Percentiles rank a stretch among this genome's conserved stretches.
Evolutionary conservation across 257 asterid genomes (phyloP).

Genomic region (Gentiana dahurica): DNA sequence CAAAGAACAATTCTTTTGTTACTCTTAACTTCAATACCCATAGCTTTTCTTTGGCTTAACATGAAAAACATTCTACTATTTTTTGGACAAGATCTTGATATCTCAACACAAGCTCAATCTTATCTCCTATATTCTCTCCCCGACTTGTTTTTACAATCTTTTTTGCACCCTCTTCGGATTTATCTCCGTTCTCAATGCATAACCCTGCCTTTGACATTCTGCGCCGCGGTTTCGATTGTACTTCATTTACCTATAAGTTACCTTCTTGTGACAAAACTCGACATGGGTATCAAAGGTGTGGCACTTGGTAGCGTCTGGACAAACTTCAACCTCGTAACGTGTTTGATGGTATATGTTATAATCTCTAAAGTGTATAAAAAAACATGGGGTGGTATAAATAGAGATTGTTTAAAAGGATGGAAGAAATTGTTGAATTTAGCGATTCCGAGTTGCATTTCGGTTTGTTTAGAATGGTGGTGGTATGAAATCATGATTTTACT

Average conservation of each 20-base stretch:
- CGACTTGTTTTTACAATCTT: slow-evolving; percentile 48
- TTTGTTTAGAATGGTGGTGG: slow-evolving; percentile 96
- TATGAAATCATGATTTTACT: slow-evolving; percentile 72
- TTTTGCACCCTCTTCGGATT: slow-evolving; percentile 57
- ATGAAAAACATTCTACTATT: slow-evolving; percentile 39
- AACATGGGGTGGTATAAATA: slow-evolving; percentile 47
- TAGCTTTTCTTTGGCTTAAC: slow-evolving; percentile 58
- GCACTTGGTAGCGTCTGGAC: slow-evolving; percentile 61
- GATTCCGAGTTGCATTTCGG: slow-evolving; percentile 73
- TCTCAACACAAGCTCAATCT: slow-evolving; percentile 51
- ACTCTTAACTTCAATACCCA: slow-evolving; percentile 42
- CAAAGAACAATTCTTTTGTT: slow-evolving; percentile 60
- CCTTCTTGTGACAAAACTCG: slow-evolving; percentile 38
- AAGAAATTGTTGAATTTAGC: slow-evolving; percentile 42
- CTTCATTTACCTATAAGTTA: slow-evolving; percentile 58
- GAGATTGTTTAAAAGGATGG: slow-evolving; percentile 55
- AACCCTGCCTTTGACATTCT: slow-evolving; percentile 56
- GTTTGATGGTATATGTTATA: slow-evolving; percentile 31
- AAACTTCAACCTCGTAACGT: slow-evolving; percentile 45
- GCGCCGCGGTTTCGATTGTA: slow-evolving; percentile 46
- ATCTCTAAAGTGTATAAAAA: slow-evolving; percentile 40
- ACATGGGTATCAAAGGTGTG: slow-evolving; percentile 48
- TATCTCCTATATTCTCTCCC: slow-evolving; percentile 50
- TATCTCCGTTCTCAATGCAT: slow-evolving; percentile 72
- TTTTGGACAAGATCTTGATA: slow-evolving; percentile 49